phyloP scores from a whole-genome alignment of 306 rosid genomes.

The Lathyrus sativus region DNA sequence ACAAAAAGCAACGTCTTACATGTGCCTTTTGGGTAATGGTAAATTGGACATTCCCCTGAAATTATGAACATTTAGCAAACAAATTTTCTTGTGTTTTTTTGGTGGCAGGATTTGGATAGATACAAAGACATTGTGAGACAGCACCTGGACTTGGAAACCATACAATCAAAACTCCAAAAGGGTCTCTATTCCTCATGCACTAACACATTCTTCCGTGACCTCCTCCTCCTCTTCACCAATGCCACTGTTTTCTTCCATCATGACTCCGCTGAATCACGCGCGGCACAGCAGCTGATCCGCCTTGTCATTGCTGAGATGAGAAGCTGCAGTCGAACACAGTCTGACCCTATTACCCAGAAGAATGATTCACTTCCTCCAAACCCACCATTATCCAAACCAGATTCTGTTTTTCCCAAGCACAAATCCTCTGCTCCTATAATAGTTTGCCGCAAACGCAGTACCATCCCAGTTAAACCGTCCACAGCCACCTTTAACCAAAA shows the following conservation, averaged over 20 bases:
- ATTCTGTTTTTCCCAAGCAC: constrained; percentile 58
- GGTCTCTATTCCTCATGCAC: constrained; percentile 56
- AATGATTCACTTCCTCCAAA: constrained; percentile 42
- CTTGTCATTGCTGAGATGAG: constrained; percentile 49
- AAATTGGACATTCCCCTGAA: background rate
- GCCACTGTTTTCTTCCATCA: constrained; percentile 58
- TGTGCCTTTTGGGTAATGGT: constrained; percentile 11
- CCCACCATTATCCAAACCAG: constrained; percentile 45
- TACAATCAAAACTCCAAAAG: constrained; percentile 52
- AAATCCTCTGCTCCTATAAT: constrained; percentile 66
- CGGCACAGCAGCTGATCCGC: constrained; percentile 51
- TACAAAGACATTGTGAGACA: constrained; percentile 58
- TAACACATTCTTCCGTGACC: constrained; percentile 59
- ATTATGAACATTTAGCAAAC: constrained; percentile 11
- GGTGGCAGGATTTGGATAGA: constrained; percentile 53
- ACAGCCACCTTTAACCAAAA: constrained; percentile 47
- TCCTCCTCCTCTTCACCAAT: constrained; percentile 65
- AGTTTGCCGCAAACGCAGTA: constrained; percentile 77
- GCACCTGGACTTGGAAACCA: constrained; percentile 66
- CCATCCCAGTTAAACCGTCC: constrained; percentile 52
- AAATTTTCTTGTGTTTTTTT: constrained; percentile 13
- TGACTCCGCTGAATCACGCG: constrained; percentile 50
- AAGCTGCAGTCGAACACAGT: constrained; percentile 36
- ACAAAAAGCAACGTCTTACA: constrained; percentile 10
- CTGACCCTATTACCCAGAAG: constrained; percentile 40